phyloP scores from a whole-genome alignment of 208 protist genomes.

The Naegleria lovaniensis region DNA sequence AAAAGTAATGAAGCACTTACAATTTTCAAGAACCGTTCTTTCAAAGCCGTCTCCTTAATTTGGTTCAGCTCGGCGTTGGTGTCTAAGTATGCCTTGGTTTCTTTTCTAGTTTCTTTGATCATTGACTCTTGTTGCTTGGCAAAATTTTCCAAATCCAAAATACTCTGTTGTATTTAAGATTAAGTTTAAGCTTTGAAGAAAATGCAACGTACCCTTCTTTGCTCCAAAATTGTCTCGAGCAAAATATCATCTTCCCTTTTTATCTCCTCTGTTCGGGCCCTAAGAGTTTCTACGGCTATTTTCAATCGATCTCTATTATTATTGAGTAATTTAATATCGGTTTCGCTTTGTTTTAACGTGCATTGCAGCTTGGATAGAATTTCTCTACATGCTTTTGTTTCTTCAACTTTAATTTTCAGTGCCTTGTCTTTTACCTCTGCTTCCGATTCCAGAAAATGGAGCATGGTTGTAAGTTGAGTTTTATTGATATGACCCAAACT shows the following conservation, averaged over 20 bases:
- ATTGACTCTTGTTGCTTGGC: background rate
- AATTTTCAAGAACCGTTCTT: background rate
- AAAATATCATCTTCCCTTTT: background rate
- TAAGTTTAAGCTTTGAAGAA: background rate
- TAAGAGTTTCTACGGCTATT: background rate
- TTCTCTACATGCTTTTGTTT: conserved; percentile 18
- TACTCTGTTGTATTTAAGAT: background rate
- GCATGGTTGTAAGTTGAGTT: background rate
- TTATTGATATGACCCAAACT: background rate
- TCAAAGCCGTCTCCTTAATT: background rate
- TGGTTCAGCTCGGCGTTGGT: background rate
- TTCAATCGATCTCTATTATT: background rate
- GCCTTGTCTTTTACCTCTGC: background rate
- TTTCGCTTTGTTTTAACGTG: background rate
- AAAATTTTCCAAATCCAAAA: background rate
- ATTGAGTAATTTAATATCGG: background rate
- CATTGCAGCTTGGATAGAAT: background rate
- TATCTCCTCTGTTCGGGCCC: background rate
- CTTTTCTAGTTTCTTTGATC: background rate
- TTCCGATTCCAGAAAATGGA: background rate
- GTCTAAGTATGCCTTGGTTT: background rate
- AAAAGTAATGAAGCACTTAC: background rate
- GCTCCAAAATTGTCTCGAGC: background rate
- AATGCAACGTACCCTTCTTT: background rate
- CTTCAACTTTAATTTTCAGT: background rate